These are phyloP conservation scores for Nicotiana paniculata DNA, from an alignment of 257 asterid genomes.

Conservation along the genomic window DNA sequence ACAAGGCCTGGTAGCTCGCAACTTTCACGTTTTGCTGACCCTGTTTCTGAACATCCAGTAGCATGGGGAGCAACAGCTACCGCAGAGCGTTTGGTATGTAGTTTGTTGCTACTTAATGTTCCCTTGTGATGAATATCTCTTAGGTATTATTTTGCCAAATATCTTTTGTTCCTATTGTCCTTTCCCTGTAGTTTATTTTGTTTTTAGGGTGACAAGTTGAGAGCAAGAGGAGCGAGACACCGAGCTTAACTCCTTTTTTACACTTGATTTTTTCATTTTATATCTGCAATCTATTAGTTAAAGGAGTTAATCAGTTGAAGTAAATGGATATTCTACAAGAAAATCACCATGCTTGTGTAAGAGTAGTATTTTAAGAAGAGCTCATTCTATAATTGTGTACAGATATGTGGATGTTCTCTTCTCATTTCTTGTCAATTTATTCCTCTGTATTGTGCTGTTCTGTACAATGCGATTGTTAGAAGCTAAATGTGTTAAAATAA, in stretches of 20 bases:
- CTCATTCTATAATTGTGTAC: not conserved
- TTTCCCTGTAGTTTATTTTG: not conserved
- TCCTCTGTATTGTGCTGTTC: not conserved
- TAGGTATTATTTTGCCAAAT: not conserved
- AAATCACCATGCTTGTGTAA: not conserved
- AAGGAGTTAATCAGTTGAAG: not conserved
- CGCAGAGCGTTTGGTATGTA: constrained; percentile 71
- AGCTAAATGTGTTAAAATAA: not conserved
- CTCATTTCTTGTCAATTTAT: not conserved
- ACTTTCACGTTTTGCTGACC: constrained; percentile 85
- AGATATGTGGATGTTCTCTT: not conserved
- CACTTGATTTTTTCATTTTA: not conserved
- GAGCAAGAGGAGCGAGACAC: not conserved
- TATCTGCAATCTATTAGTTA: not conserved
- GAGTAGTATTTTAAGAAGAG: not conserved
- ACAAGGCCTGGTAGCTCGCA: constrained; percentile 88
- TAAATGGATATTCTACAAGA: not conserved
- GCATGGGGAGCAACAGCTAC: constrained; percentile 54
- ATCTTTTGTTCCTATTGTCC: not conserved
- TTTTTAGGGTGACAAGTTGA: constrained; percentile 9
- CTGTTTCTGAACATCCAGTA: constrained; percentile 45
- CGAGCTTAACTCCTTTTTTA: not conserved
- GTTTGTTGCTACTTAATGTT: not conserved
- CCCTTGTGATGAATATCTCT: not conserved
- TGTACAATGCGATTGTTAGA: not conserved